Conservation (phyloP, 2,329 filamentous ascomycete genomes). For the Colletotrichum gigasporum region DNA sequence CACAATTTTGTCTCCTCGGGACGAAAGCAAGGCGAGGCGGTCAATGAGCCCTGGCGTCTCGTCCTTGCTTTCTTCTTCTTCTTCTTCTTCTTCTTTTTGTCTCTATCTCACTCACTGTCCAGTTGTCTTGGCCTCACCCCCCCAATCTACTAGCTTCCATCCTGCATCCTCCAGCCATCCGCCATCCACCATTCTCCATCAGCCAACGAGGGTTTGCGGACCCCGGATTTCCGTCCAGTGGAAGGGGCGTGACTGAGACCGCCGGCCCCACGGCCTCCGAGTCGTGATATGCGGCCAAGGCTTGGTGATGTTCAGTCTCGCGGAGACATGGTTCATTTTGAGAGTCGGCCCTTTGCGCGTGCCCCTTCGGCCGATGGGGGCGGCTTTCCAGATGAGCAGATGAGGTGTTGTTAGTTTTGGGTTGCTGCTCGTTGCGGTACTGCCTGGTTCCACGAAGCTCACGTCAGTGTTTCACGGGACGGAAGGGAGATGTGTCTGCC, state of each 20-base stretch:
- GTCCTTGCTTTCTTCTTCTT: not conserved
- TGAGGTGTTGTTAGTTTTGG: not conserved
- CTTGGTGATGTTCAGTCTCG: not conserved
- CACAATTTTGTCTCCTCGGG: not conserved
- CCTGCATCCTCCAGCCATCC: no score
- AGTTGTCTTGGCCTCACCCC: conserved; percentile 2
- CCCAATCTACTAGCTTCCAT: no score
- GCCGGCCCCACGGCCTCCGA: conserved; percentile 1
- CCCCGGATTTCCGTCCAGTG: not conserved
- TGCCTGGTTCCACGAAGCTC: not conserved
- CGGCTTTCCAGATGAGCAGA: not conserved
- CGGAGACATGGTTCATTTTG: not conserved
- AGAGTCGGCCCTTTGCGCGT: not conserved
- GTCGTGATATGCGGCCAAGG: conserved; percentile 19
- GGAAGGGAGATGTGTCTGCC: not conserved
- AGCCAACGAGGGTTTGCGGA: not conserved
- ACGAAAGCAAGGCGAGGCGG: not conserved
- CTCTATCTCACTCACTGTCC: not conserved
- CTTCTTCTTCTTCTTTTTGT: not conserved
- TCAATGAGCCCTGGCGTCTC: not conserved
- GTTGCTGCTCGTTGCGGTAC: not conserved
- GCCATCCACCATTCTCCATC: no score
- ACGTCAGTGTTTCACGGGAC: not conserved
- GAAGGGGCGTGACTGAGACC: not conserved
- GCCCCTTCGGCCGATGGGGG: not conserved